Base-by-base conservation (phyloP, 257 asterid genomes). In the Nyctanthes arbortristis region DNA sequence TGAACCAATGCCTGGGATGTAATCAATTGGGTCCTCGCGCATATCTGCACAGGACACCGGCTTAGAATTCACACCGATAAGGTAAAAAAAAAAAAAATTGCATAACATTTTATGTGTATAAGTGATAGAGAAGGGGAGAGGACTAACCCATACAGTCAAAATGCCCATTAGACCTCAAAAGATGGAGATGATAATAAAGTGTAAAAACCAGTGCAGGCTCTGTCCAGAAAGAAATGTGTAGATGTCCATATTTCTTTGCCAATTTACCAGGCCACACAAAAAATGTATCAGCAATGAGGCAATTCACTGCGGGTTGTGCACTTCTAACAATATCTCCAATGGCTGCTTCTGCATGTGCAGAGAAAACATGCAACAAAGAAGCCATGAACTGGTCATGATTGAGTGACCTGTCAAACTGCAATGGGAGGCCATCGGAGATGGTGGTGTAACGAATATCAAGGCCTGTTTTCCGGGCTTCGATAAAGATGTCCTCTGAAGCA, bases 231-330 rank as follows among this genome's bases (percentile, higher is more conserved):
- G 82, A 81, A 7, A 79, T 47, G 64, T 78, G 75, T 0, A 70
- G 3, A 36, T 80, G 73, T 11, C 77, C 80, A 62, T 69, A 79
- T 73, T 83, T 79, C 84, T 75, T 81, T 0, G 87, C 84, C 61
- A 83, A 20, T 67, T 72, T 72, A 11, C 88, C 88, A 0, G 88
- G 87, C 75, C 82, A 81, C 28, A 81, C 87, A 11, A 78, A 82
- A 69, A 76, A 83, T 0, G 87, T 76, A 68, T 85, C 87, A 3
- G 88, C 86, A 59, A 85, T 83, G 78, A 85, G 73, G 33, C 85
- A 85, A 56, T 30, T 74, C 6, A 85, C 87, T 2, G 62, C 58
- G 33, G 87, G 82, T 0, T 69, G 63, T 1, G 67, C 32, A 1
- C 45, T 12, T 63, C 36, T 62, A 4, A 76, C 37, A 18, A 69